Conservation (phyloP, 257 asterid genomes). For the Perilla frutescens region DNA sequence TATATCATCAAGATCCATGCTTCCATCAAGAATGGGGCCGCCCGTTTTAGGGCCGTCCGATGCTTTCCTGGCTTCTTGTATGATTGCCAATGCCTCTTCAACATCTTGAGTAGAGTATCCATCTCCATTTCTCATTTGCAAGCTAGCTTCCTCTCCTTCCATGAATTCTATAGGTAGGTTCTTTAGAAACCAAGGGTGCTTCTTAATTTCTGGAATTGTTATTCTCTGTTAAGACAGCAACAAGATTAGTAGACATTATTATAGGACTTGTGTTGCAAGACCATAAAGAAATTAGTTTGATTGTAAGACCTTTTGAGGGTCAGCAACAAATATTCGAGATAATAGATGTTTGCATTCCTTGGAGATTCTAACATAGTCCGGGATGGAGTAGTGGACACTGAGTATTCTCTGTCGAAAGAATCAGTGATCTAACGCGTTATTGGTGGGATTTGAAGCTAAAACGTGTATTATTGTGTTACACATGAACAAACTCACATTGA, state of each 20-base stretch:
- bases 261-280: not conserved
- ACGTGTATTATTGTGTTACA: not conserved
- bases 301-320: slow-evolving; percentile 67
- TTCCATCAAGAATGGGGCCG: slow-evolving; percentile 47
- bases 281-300: not conserved
- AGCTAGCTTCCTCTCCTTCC: slow-evolving; percentile 62
- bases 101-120: slow-evolving; percentile 48
- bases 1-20: slow-evolving; percentile 74
- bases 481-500: slow-evolving; percentile 60
- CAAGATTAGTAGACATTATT: not conserved
- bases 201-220: slow-evolving; percentile 74
- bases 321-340: slow-evolving; percentile 78
- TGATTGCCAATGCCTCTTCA: slow-evolving; percentile 70
- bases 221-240: slow-evolving; percentile 63
- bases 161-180: slow-evolving; percentile 54
- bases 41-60: slow-evolving; percentile 44
- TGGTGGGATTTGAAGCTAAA: slow-evolving; percentile 23
- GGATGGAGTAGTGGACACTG: slow-evolving; percentile 87
- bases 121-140: slow-evolving; percentile 35
- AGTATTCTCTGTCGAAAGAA: slow-evolving; percentile 66
- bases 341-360: slow-evolving; percentile 79
- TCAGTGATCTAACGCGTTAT: not conserved
- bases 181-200: slow-evolving; percentile 78
- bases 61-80: slow-evolving; percentile 65
- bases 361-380: slow-evolving; percentile 78